phyloP scores from a whole-genome alignment of 2,329 filamentous ascomycete genomes.

The Trichothecium sympodiale region DNA sequence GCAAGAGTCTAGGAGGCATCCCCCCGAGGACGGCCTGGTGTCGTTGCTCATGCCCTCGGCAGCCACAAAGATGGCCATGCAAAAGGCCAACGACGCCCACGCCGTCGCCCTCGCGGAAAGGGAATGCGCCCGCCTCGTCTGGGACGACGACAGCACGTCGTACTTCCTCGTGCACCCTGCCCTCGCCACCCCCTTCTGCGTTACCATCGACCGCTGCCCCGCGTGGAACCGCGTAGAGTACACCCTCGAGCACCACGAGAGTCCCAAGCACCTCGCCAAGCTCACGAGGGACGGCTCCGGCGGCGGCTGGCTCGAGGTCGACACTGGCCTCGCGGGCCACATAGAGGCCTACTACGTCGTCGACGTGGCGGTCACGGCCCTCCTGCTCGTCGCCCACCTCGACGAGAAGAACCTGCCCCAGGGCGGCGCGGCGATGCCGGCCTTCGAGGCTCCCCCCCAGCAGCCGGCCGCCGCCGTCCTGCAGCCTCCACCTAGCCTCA shows the following conservation, averaged over 20 bases:
- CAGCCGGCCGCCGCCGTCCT: constrained; percentile 21
- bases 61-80: constrained; percentile 51
- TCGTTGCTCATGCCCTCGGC: constrained; percentile 58
- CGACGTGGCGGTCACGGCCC: constrained; percentile 49
- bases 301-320: constrained; percentile 48
- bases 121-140: constrained; percentile 62
- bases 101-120: constrained; percentile 53
- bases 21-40: constrained; percentile 51
- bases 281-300: constrained; percentile 50
- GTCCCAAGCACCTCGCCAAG: constrained; percentile 47
- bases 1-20: constrained; percentile 38
- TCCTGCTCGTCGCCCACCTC: constrained; percentile 45
- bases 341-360: constrained; percentile 51
- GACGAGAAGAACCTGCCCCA: constrained; percentile 37
- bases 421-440: constrained; percentile 28
- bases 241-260: constrained; percentile 53
- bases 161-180: constrained; percentile 55
- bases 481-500: constrained; percentile 9
- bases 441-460: constrained; percentile 42
- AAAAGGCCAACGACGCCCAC: constrained; percentile 45
- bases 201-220: constrained; percentile 45
- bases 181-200: constrained; percentile 50
- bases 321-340: constrained; percentile 47
- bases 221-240: constrained; percentile 53
- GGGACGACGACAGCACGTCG: constrained; percentile 49